Evolutionary conservation across 805 yeast genomes (phyloP), one percentile per base, ranked within the genome.

Genomic region (Yamadazyma laniorum): DNA sequence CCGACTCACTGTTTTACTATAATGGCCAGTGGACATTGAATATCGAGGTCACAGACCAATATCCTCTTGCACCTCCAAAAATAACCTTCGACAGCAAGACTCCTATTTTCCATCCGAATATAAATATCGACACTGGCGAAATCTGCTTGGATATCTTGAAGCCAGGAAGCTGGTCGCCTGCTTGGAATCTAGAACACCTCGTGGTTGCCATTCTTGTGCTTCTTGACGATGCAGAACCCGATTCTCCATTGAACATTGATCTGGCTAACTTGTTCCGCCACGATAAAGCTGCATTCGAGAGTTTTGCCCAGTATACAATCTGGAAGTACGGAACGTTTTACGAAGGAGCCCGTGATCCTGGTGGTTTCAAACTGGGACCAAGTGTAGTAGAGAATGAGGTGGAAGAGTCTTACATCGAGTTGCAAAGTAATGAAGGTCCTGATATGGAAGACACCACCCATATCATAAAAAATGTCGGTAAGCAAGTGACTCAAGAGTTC

Each of bases 201-300:
- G 61, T 81, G 32, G 68, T 74, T 13, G 87, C 87, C 1, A 71
- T 83, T 2, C 52, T 79, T 22, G 61, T 76, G 53, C 64, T 84
- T 12, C 51, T 83, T 6, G 75, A 72, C 29, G 75, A 77, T 34
- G 89, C 89, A 0, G 88, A 80, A 51, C 83, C 86, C 0, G 78
- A 79, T 43, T 77, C 85, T 28, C 91, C 91, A 0, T 58, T 84
- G 35, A 81, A 84, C 50, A 67, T 84, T 12, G 90, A 84, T 53
- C 66, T 80, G 58, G 85, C 88, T 5, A 80, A 78, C 47, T 50
- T 83, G 23, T 63, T 68, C 43, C 71, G 80, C 41, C 57, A 59
- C 28, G 76, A 74, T 15, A 53, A 50, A 28, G 35, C 45, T 12
- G 74, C 66, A 4, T 67, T 63, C 43, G 67, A 65, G 46, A 60